A percentile compares a stretch with the other conserved stretches of the same genome.
phyloP scores from a whole-genome alignment of 2,329 filamentous ascomycete genomes.

The Aspergillus proliferans region DNA sequence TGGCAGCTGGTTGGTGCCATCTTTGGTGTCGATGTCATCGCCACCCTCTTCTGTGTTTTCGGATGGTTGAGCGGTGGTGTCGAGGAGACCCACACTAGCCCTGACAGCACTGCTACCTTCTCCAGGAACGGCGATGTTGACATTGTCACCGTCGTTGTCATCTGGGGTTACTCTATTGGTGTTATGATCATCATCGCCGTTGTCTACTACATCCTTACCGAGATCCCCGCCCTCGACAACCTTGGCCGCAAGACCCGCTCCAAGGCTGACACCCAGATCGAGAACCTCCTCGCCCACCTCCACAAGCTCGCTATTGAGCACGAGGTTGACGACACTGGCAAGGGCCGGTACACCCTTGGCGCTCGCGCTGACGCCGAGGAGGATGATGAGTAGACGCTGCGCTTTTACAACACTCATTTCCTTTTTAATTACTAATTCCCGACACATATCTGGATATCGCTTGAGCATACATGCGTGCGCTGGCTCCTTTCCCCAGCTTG shows the following conservation, averaged over 20 bases:
- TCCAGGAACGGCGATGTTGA: constrained; percentile 50
- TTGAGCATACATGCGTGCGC: constrained; percentile 26
- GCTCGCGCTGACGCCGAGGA: constrained; percentile 40
- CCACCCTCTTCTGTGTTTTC: constrained; percentile 69
- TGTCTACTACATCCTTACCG: constrained; percentile 45
- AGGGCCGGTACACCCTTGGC: constrained; percentile 39
- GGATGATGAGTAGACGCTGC: constrained; percentile 37
- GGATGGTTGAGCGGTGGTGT: constrained; percentile 61
- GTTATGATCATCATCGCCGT: constrained; percentile 49
- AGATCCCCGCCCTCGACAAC: constrained; percentile 43
- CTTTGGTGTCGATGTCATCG: constrained; percentile 62
- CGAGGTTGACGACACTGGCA: constrained; percentile 42
- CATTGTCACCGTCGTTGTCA: constrained; percentile 50
- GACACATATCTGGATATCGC: constrained; percentile 26
- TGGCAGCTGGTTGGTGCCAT: constrained; percentile 69
- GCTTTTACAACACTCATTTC: constrained; percentile 12
- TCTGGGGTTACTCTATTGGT: constrained; percentile 50
- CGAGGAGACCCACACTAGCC: constrained; percentile 21
- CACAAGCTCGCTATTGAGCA: constrained; percentile 49
- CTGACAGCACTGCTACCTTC: constrained; percentile 23
- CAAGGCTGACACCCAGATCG: constrained; percentile 47
- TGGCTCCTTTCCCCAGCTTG: constrained; percentile 14
- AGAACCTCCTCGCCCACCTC: constrained; percentile 49
- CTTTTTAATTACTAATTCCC: constrained; percentile 18
- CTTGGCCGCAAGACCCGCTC: constrained; percentile 48